A percentile compares a stretch with the other conserved stretches of the same genome.
Evolutionary conservation across 805 yeast species (phyloP).

Genomic region (Candida xyloterini): DNA sequence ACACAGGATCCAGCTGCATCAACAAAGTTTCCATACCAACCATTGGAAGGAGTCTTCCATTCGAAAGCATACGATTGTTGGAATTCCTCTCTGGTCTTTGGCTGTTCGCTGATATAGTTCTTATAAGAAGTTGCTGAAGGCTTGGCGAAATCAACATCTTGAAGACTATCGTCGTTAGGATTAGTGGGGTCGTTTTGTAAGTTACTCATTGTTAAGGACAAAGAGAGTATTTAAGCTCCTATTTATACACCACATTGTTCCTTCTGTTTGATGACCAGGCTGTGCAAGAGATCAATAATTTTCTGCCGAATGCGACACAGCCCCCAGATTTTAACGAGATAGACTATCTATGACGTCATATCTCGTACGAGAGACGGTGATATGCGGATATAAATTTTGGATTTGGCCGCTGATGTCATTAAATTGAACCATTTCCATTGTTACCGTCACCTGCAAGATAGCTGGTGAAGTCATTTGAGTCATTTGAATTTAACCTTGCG

Average conservation of each 20-base stretch:
- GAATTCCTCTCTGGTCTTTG: slow-evolving; percentile 22
- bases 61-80: slow-evolving; percentile 31
- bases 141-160: neutral
- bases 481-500: slow-evolving; percentile 20
- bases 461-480: slow-evolving; percentile 18
- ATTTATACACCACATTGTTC: neutral
- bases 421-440: slow-evolving; percentile 14
- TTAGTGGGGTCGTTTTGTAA: neutral
- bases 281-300: neutral
- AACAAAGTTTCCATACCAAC: slow-evolving; percentile 38
- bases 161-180: neutral
- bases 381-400: no score
- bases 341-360: neutral
- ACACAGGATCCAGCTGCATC: slow-evolving; percentile 41
- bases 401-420: neutral
- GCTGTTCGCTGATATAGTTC: slow-evolving; percentile 18
- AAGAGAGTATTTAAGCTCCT: neutral
- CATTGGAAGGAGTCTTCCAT: slow-evolving; percentile 34
- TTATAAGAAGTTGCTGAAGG: neutral
- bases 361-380: neutral
- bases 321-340: no score
- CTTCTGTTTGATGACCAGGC: neutral
- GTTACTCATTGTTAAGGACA: neutral
- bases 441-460: slow-evolving; percentile 12
- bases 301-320: neutral